phyloP scores from a whole-genome alignment of 345 rosid genomes.

The Reutealis trisperma region DNA sequence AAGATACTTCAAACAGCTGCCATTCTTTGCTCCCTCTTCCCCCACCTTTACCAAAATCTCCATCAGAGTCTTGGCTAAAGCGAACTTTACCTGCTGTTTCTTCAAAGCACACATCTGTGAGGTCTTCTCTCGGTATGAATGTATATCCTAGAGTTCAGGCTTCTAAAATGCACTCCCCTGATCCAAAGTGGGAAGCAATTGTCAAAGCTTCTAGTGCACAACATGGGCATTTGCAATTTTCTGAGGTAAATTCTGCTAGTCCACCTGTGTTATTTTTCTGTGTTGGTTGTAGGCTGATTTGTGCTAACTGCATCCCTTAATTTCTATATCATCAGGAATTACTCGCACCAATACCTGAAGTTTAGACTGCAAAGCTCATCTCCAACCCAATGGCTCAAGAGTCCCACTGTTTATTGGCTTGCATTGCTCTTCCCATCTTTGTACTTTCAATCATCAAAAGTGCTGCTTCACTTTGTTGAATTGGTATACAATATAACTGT shows the following conservation, averaged over 20 bases:
- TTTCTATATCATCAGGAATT: constrained; percentile 33
- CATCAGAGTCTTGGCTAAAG: constrained; percentile 88
- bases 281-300: neutral
- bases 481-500: neutral
- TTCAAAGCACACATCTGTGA: constrained; percentile 45
- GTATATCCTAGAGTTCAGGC: constrained; percentile 30
- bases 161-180: constrained; percentile 26
- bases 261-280: neutral
- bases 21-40: constrained; percentile 46
- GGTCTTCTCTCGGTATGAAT: constrained; percentile 34
- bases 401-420: constrained; percentile 4
- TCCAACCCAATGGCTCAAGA: constrained; percentile 7
- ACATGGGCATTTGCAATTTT: constrained; percentile 51
- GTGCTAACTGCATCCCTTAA: neutral
- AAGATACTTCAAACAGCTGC: constrained; percentile 27
- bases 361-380: constrained; percentile 13
- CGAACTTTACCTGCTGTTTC: constrained; percentile 64
- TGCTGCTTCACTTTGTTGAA: neutral
- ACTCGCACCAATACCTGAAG: constrained; percentile 47
- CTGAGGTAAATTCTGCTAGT: constrained; percentile 51
- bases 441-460: neutral
- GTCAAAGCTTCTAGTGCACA: constrained; percentile 59
- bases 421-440: neutral
- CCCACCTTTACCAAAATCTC: constrained; percentile 78
- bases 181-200: constrained; percentile 77